Evolutionary conservation across 306 rosid genomes (phyloP).

Genomic region (Vigna radiata): DNA sequence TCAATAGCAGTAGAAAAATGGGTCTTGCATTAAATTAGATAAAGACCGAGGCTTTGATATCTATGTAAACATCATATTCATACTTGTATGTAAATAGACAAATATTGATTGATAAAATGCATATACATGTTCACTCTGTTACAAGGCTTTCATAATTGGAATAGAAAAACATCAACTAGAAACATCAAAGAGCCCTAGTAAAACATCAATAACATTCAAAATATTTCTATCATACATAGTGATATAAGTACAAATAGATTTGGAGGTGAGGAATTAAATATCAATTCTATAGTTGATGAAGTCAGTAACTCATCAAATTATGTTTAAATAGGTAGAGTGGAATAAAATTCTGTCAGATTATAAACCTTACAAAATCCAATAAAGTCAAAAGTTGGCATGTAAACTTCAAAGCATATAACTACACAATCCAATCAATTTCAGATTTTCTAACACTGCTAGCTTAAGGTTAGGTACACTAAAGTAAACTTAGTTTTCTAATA

Average conservation of each 20-base stretch:
- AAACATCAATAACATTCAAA: slow-evolving; percentile 17
- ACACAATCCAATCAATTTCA: slow-evolving; percentile 1
- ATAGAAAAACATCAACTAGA: slow-evolving; percentile 24
- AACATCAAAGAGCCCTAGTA: background rate
- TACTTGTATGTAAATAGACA: background rate
- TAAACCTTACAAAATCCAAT: background rate
- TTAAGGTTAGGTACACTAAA: background rate
- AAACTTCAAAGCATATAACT: background rate
- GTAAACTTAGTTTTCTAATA: too few relatives aligned
- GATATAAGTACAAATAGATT: slow-evolving; percentile 45
- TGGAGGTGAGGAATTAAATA: slow-evolving; percentile 75
- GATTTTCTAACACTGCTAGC: background rate
- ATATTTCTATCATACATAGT: background rate
- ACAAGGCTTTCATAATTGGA: slow-evolving; percentile 33
- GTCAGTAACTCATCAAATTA: slow-evolving; percentile 35
- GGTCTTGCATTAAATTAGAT: background rate
- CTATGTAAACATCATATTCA: background rate
- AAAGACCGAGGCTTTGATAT: slow-evolving; percentile 5
- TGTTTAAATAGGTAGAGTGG: slow-evolving; percentile 6
- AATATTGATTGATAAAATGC: slow-evolving; percentile 29
- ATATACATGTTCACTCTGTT: slow-evolving; percentile 12
- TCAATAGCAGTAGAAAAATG: background rate
- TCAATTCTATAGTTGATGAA: slow-evolving; percentile 41
- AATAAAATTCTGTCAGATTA: background rate
- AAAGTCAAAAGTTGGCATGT: background rate